These are phyloP conservation scores for Nadsonia commutata DNA, from an alignment of 1,139 yeast genomes.

Conservation along the genomic window DNA sequence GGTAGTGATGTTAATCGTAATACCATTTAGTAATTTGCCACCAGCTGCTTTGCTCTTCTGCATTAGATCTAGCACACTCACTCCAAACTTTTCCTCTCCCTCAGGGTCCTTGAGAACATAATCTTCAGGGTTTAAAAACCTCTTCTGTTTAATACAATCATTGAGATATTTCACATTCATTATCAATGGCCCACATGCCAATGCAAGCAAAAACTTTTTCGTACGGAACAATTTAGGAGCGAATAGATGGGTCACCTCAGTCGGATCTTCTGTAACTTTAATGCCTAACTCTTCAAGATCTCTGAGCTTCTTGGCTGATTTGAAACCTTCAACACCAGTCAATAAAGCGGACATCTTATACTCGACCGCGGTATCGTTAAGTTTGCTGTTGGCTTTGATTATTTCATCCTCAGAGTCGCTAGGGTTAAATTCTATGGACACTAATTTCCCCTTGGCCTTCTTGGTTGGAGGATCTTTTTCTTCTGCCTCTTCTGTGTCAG, in stretches of 20 bases:
- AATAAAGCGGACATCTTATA: constrained; percentile 10
- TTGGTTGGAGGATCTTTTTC: background rate
- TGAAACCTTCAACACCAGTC: constrained; percentile 3
- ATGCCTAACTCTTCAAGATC: constrained; percentile 15
- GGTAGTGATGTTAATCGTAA: background rate
- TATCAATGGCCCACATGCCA: constrained; percentile 68
- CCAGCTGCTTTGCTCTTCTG: background rate
- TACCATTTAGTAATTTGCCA: background rate
- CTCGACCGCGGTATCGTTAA: constrained; percentile 4
- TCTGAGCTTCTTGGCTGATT: constrained; percentile 9
- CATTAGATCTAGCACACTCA: background rate
- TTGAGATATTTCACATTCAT: constrained; percentile 40
- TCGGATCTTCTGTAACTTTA: constrained; percentile 18
- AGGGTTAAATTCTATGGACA: constrained; percentile 6
- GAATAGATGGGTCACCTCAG: constrained; percentile 25
- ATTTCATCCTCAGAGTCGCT: constrained; percentile 9
- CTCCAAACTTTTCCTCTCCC: background rate
- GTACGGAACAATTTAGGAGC: constrained; percentile 77
- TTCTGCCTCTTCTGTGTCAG: constrained; percentile 5
- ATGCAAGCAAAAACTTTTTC: constrained; percentile 54
- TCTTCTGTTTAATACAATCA: constrained; percentile 47
- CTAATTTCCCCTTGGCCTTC: background rate
- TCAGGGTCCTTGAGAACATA: background rate
- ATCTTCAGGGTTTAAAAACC: constrained; percentile 31
- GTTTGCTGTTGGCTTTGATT: too few species aligned